These are phyloP conservation scores for Torrubiellomyces zombiae DNA, from an alignment of 2,329 filamentous ascomycete species.

Conservation along the genomic window DNA sequence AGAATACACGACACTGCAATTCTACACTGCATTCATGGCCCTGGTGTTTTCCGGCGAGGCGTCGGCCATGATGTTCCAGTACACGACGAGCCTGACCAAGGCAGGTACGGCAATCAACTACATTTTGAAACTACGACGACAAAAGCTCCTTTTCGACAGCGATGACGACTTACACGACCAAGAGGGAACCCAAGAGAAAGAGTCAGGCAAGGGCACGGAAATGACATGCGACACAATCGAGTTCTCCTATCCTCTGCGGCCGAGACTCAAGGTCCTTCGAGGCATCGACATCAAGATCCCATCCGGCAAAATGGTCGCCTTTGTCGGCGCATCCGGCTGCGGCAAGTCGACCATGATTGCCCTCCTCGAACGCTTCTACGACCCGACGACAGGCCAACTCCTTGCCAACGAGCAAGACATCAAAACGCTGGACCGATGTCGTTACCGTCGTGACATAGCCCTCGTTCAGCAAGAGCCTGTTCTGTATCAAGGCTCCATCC, in stretches of 20 bases:
- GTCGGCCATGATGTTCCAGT: constrained; percentile 25
- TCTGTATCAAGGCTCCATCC: constrained; percentile 32
- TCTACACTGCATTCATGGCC: constrained; percentile 34
- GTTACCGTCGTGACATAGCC: constrained; percentile 18
- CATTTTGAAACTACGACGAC: constrained; percentile 23
- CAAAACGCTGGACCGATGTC: constrained; percentile 11
- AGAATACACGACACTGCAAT: constrained; percentile 29
- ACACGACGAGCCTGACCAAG: constrained; percentile 34
- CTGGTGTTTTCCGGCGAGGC: constrained; percentile 28
- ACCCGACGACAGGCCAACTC: constrained; percentile 15
- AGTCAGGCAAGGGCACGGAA: constrained; percentile 12
- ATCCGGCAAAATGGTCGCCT: constrained; percentile 32
- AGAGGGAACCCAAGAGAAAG: neutral
- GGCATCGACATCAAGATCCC: constrained; percentile 23
- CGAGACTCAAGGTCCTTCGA: constrained; percentile 17
- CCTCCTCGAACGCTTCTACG: constrained; percentile 28
- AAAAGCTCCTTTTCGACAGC: constrained; percentile 14
- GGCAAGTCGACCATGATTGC: constrained; percentile 45
- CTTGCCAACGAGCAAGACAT: constrained; percentile 14
- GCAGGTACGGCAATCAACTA: constrained; percentile 30
- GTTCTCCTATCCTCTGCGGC: constrained; percentile 38
- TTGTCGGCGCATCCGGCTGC: constrained; percentile 41
- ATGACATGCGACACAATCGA: constrained; percentile 33
- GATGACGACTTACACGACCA: constrained; percentile 7
- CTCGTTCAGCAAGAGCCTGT: constrained; percentile 25